Evolutionary conservation across 2,329 filamentous ascomycete genomes (phyloP), one percentile per base, ranked within the genome.

Genomic region (Arthrinium puccinioides): DNA sequence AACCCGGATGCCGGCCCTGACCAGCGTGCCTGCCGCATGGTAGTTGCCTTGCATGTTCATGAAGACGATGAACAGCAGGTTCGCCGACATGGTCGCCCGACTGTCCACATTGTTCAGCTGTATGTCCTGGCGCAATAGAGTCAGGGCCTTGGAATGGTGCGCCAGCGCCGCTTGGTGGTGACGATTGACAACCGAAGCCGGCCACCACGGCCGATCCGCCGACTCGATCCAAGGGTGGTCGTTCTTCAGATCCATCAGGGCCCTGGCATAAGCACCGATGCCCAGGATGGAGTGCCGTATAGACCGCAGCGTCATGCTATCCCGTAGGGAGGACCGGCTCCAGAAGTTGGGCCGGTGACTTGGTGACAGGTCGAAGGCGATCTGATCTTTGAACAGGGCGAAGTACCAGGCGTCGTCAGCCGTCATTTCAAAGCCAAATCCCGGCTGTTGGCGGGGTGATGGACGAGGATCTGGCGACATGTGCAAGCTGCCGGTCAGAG

Each of bases 31-130:
- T 4, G 52, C 48, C 13, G 43, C 48, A 28, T 53, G 52, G 32
- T 52, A 53, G 38, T 54, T 54, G 20, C 52, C 52, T 27, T 51
- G 50, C 50, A 53, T 53, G 29, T 53, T 52, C 42, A 53, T 49
- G 20, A 54, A 53, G 4, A 52, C 48, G 11, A 54, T 53, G 32
- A 54, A 53, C 21, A 54, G 42, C 3, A 54, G 39, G 5, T 51
- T 54, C 3, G 48, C 50, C 9, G 45, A 43, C 50, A 54, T 49
- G 5, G 50, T 48, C 5, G 44, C 32, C 13, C 47, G 46, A 13
- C 43, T 40, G 31, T 51, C 49, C 30, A 48, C 37, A 9, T 44
- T 43, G 30, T 46, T 47, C 11, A 31, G 31, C n/a, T 37, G 21
- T 10, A 53, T 51, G 8, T 50, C 46, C 16, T 45, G 44, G 15